Base-by-base conservation (phyloP, 2,329 filamentous ascomycete genomes). In the Cercospora sojina region DNA sequence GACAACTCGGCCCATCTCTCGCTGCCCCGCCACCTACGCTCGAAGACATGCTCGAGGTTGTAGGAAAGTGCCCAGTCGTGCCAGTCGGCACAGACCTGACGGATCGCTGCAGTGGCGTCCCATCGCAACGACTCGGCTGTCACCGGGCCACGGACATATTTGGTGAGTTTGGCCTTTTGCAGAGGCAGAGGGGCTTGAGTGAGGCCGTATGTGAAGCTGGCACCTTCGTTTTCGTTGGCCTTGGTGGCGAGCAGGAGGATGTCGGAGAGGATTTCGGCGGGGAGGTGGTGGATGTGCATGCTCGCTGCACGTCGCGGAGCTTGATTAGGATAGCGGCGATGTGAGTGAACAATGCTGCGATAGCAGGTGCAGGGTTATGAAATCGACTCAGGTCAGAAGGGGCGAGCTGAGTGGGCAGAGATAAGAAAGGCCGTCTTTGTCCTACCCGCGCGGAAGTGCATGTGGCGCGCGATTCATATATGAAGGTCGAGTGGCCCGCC, bases 11-110 rank as follows among this genome's bases (percentile, higher is more conserved):
- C 80, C 82, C 82, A 85, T 76, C 83, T 77, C 78, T 86, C 80
- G 53, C 76, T 77, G 38, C 84, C 84, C 73, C 82, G 83, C 83
- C 84, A 85, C 47, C 80, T 78, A 49, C 82, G 80, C 68, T 85
- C 81, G 70, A 84, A 84, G 60, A 86, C 75, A 59, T 83, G 80
- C 71, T 80, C 81, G 72, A 85, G 75, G 65, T 83, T 81, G 74
- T 84, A 84, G 43, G 79, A 77, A 67, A 85, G 74, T 20, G 83
- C 79, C 84, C 84, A 86, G 60, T 84, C 78, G 72, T 85, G 84
- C 83, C 84, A 86, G 67, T 74, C 71, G 64, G 77, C 78, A 76
- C 82, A 84, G 29, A 84, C 83, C 13, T 80, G 79, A 49, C 84
- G 81, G 59, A 86, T 79, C 16, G 80, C 76, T 32, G 78, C 75